Evolutionary conservation across 306 rosid species (phyloP).

Genomic region (Cicer cuneatum): DNA sequence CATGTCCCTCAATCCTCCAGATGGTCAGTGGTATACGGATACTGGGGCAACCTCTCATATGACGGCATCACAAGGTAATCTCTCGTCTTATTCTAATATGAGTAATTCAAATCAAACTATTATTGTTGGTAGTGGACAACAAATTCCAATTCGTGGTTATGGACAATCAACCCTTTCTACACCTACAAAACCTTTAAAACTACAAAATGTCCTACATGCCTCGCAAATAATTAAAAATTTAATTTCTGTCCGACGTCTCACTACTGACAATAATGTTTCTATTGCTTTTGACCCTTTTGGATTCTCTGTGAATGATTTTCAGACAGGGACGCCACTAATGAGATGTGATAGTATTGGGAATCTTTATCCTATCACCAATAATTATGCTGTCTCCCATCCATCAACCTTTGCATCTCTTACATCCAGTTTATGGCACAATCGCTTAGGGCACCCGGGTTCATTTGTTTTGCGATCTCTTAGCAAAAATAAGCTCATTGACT

Average conservation of each 20-base stretch:
- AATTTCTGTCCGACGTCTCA: neutral
- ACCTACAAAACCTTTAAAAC: neutral
- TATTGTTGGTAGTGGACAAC: conserved; percentile 1
- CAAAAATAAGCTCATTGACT: no score
- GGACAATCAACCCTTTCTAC: neutral
- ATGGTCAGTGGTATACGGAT: neutral
- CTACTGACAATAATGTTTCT: neutral
- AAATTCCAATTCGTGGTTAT: neutral
- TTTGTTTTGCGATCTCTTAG: no score
- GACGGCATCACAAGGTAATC: neutral
- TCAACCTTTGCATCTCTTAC: neutral
- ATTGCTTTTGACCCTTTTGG: conserved; percentile 27
- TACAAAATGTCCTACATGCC: neutral
- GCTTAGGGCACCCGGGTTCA: neutral
- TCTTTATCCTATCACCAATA: neutral
- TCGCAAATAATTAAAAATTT: neutral
- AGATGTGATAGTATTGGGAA: neutral
- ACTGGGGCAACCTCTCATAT: conserved; percentile 2
- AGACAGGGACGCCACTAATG: neutral
- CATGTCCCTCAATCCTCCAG: neutral
- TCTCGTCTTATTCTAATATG: conserved; percentile 17
- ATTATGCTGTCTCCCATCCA: neutral
- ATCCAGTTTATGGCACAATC: neutral
- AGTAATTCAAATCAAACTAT: neutral
- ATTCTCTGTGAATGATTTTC: conserved; percentile 22